Conservation (phyloP, 2,329 filamentous ascomycete species). For the Arthrinium phaeospermum region DNA sequence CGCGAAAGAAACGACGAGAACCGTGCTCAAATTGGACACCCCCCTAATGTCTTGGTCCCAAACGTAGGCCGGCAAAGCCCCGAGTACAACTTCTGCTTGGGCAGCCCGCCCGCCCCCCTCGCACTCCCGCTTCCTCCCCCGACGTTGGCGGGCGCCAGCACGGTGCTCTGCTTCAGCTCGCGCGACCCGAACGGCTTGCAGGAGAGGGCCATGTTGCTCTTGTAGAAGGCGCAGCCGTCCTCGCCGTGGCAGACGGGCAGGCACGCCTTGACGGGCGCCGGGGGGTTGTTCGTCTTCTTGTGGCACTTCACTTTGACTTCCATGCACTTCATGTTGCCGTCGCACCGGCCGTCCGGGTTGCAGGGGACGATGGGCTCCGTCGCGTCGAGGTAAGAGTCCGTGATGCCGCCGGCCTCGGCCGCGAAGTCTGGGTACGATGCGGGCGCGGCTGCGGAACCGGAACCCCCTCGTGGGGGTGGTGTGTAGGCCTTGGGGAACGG, state of each 20-base stretch:
- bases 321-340: not conserved
- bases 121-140: not conserved
- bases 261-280: not conserved
- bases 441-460: not conserved
- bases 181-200: not conserved
- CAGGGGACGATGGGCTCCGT: not conserved
- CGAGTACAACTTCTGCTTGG: not conserved
- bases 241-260: not conserved
- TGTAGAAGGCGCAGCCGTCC: not conserved
- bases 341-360: not conserved
- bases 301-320: not conserved
- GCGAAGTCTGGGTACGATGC: not conserved
- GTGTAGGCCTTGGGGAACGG: not conserved
- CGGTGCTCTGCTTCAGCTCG: not conserved
- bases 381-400: not conserved
- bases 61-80: conserved; percentile 1
- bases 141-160: not conserved
- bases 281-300: not conserved
- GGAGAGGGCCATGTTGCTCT: conserved; percentile 1
- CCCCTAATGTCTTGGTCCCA: not conserved
- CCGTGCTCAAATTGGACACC: not conserved
- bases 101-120: no score
- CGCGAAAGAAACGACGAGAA: not conserved
- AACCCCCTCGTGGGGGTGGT: not conserved
- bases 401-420: not conserved